A percentile compares a stretch with the other conserved stretches of the same genome.
phyloP scores from a whole-genome alignment of 2,329 filamentous ascomycete species.

The Penicillium sp. region DNA sequence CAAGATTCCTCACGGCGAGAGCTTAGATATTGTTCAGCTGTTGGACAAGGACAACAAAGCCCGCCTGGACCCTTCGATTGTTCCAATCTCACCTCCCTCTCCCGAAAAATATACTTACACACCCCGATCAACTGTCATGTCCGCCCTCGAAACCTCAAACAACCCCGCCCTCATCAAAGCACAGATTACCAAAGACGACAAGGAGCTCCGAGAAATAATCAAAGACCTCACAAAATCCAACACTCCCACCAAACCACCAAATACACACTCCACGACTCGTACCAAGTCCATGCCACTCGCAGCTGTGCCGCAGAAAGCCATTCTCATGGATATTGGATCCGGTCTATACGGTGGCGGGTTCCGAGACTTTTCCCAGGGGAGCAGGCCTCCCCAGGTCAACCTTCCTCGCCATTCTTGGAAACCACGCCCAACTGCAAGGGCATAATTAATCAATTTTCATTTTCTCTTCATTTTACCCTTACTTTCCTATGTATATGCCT shows the following conservation, averaged over 20 bases:
- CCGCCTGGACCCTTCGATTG: constrained; percentile 67
- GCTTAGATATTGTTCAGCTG: constrained; percentile 78
- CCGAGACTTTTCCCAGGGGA: constrained; percentile 30
- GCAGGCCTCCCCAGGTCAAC: constrained; percentile 38
- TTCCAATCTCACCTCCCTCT: constrained; percentile 62
- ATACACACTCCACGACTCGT: constrained; percentile 31
- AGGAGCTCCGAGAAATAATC: constrained; percentile 75
- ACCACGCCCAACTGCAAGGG: constrained; percentile 36
- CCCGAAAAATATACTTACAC: constrained; percentile 70
- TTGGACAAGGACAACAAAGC: constrained; percentile 74
- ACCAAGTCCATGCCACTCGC: constrained; percentile 39
- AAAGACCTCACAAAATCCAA: constrained; percentile 59
- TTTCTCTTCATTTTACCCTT: constrained; percentile 14
- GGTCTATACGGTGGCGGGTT: constrained; percentile 41
- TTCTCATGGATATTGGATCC: constrained; percentile 51
- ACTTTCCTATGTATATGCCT: constrained; percentile 23
- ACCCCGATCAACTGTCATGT: constrained; percentile 79
- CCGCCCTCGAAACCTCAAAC: constrained; percentile 61
- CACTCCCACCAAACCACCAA: constrained; percentile 23
- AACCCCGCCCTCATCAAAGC: constrained; percentile 75
- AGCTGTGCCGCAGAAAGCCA: constrained; percentile 49
- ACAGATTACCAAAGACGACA: constrained; percentile 77
- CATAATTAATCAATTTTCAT: constrained; percentile 18
- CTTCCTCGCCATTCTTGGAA: constrained; percentile 42
- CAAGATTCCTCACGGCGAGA: constrained; percentile 83